phyloP scores from a whole-genome alignment of 176 grass and related monocot species.

The Cymbopogon citratus region DNA sequence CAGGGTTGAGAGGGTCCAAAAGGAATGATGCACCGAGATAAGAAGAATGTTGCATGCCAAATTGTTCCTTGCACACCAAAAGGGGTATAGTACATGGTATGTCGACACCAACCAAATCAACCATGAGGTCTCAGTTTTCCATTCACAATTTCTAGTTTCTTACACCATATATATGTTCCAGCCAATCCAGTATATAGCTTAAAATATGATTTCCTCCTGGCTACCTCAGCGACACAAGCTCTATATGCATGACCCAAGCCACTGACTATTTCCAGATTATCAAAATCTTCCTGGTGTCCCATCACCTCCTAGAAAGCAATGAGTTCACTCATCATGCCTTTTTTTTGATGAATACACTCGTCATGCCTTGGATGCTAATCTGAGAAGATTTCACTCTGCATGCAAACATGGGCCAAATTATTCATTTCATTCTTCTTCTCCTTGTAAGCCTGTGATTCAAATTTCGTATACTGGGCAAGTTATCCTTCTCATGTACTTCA shows the following conservation, averaged over 20 bases:
- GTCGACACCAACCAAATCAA: too few species aligned
- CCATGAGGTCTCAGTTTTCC: too few species aligned
- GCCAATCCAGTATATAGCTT: conserved; percentile 95
- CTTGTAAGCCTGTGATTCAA: conserved; percentile 51
- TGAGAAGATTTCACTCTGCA: conserved; percentile 86
- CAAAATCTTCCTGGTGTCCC: conserved; percentile 79
- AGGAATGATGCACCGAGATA: too few species aligned
- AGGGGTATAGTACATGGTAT: too few species aligned
- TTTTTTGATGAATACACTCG: too few species aligned
- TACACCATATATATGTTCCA: conserved; percentile 72
- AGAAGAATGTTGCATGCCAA: too few species aligned
- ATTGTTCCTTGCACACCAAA: too few species aligned
- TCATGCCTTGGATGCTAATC: conserved; percentile 59
- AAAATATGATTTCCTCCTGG: conserved; percentile 63
- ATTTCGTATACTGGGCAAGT: conserved; percentile 66
- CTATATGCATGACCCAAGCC: conserved; percentile 71
- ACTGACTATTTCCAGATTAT: conserved; percentile 61
- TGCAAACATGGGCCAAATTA: conserved; percentile 66
- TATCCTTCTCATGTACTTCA: conserved; percentile 87
- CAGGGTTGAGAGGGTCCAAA: too few species aligned
- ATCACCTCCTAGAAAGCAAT: conserved; percentile 88
- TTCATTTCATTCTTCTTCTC: conserved; percentile 78
- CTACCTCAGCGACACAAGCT: conserved; percentile 90
- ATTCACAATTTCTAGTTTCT: too few species aligned
- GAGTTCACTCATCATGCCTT: conserved; percentile 83